Base-by-base conservation (phyloP, 2,329 filamentous ascomycete genomes). In the Epichloe hybrida region DNA sequence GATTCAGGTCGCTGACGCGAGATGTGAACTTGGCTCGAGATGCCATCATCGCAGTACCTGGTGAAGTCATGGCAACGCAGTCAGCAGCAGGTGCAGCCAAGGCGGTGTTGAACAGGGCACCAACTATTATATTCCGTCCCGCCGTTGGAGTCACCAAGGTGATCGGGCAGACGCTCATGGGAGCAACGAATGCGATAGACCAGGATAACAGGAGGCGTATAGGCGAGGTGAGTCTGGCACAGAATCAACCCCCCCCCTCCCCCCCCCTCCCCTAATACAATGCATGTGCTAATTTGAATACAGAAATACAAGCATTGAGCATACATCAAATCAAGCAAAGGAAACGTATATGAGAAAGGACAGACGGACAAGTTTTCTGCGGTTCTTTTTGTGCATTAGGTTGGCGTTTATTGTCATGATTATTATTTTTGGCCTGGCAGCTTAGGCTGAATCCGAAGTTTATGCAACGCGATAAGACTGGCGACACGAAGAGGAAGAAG, bases 21-120 rank as follows among this genome's bases (percentile, higher is more conserved):
- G 94, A 98, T 65, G 73, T 98, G n/a, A 76, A 91, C 39, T 74
- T 90, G 43, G 88, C 93, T 0, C 76, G 84, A 51, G 89, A 98
- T 67, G 93, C 91, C 9, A 88, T 98, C 52, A 91, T 98, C 59
- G 93, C 91, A 1, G 88, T 98, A 27, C 91, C 93, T 0, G 87
- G 85, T 0, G 91, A 97, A 64, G 80, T 95, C 1, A 84, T 95
- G 74, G 89, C 96, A 61, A 89, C 86, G 60, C 79, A 81, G 21
- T 89, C 81, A 53, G 90, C 91, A 1, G 80, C 82, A 41, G 88
- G 87, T 2, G 88, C 86, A 1, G 88, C 88, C 13, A 81, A 74
- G 60, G 90, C 85, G 1, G 81, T 98, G 17, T 75, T 84, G 54
- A 84, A 79, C 64, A 80, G 87, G 58, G 89, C 90, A 34, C 93